Evolutionary conservation across 371 early-diverging fungal genomes (phyloP).

Genomic region (Funneliformis caledonium): DNA sequence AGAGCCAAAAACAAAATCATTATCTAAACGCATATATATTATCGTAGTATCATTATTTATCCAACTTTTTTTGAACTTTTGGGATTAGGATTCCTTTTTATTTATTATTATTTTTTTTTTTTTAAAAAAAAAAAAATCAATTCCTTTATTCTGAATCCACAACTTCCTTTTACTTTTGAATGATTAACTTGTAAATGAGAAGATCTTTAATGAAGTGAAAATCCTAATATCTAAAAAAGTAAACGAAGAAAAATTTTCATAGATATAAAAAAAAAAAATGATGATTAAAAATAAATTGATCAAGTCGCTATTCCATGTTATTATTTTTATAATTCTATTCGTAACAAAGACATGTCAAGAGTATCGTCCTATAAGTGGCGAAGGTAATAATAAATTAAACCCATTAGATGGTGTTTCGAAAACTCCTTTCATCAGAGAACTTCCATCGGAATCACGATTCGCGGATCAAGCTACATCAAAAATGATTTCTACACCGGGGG

Average conservation of each 20-base stretch:
- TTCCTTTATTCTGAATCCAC: too few species aligned
- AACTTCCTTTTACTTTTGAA: too few species aligned
- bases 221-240: background rate
- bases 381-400: background rate
- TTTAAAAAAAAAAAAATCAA: too few species aligned
- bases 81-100: too few species aligned
- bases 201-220: too few species aligned
- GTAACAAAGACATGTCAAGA: background rate
- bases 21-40: too few species aligned
- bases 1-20: too few species aligned
- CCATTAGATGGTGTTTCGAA: background rate
- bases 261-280: background rate
- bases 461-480: background rate
- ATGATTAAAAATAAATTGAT: background rate
- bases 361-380: background rate
- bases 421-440: background rate
- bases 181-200: too few species aligned
- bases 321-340: background rate
- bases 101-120: too few species aligned
- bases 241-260: background rate
- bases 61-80: too few species aligned
- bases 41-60: too few species aligned
- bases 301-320: background rate
- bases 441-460: too few species aligned
- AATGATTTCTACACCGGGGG: conserved; percentile 14